Percentiles rank a stretch among this genome's conserved stretches.
phyloP scores from a whole-genome alignment of 2,329 filamentous ascomycete species.

The Alternaria brassicicola region DNA sequence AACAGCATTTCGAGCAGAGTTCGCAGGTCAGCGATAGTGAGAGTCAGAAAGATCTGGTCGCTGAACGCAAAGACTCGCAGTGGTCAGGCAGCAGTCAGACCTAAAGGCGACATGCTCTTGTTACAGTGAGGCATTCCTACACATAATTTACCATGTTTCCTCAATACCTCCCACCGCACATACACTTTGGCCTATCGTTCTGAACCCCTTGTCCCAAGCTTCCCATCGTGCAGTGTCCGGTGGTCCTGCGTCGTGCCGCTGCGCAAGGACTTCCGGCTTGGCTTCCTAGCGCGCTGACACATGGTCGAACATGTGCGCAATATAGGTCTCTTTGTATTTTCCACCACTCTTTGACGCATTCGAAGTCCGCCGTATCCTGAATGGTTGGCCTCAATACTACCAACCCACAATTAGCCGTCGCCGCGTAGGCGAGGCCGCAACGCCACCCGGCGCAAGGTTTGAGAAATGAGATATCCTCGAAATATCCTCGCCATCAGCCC shows the following conservation, averaged over 20 bases:
- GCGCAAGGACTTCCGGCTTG: not conserved
- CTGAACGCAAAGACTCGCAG: not conserved
- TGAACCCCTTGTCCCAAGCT: not conserved
- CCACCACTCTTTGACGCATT: not conserved
- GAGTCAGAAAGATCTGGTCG: constrained; percentile 9
- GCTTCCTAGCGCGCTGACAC: not conserved
- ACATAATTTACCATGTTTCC: not conserved
- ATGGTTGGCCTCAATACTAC: not conserved
- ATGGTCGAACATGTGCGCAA: not conserved
- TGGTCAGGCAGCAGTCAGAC: not conserved
- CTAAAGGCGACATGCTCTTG: not conserved
- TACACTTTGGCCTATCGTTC: not conserved
- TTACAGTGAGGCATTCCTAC: not conserved
- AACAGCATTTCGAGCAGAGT: constrained; percentile 5
- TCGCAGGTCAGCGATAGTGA: constrained; percentile 5
- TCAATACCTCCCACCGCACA: not conserved
- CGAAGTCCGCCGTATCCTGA: not conserved
- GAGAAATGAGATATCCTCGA: not conserved
- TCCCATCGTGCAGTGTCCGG: not conserved
- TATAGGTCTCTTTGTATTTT: not conserved
- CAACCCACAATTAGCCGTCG: not conserved
- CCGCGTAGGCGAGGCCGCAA: not conserved
- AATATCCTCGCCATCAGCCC: not conserved
- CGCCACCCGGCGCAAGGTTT: not conserved
- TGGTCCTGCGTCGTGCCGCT: not conserved